Percentiles rank a stretch among this genome's conserved stretches.
phyloP scores from a whole-genome alignment of 78 protist genomes.

The Guillardia theta region DNA sequence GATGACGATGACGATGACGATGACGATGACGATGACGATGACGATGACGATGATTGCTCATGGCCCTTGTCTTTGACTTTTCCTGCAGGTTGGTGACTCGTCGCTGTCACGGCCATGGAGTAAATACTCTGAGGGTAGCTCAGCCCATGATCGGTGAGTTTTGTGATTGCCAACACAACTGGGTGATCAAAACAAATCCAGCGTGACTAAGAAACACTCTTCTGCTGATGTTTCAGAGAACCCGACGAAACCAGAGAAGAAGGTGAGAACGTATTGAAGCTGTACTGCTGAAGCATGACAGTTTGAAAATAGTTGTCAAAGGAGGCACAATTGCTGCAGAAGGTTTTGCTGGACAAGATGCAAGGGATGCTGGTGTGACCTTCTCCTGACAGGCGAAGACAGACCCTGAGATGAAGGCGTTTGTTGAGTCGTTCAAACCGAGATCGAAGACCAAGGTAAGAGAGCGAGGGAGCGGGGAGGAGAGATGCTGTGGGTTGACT shows the following conservation, averaged over 20 bases:
- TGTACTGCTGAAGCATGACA: no score
- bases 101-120: constrained; percentile 64
- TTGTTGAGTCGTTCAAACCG: neutral
- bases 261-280: no score
- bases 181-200: neutral
- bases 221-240: neutral
- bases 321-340: no score
- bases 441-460: neutral
- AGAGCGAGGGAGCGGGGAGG: no score
- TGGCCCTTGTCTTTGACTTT: no score
- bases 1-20: no score
- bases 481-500: no score
- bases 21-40: no score
- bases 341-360: no score
- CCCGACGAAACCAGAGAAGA: neutral
- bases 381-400: neutral
- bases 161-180: neutral
- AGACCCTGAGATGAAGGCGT: neutral
- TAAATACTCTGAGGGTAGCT: constrained; percentile 65
- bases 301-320: no score
- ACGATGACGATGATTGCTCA: no score
- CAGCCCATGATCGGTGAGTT: constrained; percentile 53
- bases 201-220: neutral
- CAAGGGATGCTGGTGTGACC: no score
- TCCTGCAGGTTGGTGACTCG: neutral